Evolutionary conservation across 257 asterid species (phyloP), one percentile per base, ranked within the genome.

Genomic region (Forsythia viridissima): DNA sequence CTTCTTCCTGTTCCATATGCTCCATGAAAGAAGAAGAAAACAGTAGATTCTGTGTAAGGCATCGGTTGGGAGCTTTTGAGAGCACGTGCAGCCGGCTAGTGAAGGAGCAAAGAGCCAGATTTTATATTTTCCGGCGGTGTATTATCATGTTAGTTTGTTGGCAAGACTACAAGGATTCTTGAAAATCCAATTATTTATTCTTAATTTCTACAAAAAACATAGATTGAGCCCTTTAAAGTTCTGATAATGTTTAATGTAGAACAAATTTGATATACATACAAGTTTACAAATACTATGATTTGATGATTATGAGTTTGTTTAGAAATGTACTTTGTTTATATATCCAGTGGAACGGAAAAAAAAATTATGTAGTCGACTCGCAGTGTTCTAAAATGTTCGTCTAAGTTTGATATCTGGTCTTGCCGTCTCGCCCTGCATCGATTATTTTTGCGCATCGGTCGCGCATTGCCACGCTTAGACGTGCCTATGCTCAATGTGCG

Each of bases 61-160:
- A 40, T 9, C 74, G n/a, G 42, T 36, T 48, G 24, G 55, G 66
- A 73, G 13, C 68, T 46, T 24, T 51, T 8, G 42, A 68, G 34
- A 16, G 77, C 24, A 34, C 68, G 36, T 73, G 77, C 77, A 24
- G 44, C 30, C 21, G 77, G 9, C 66, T 73, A 9, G 67, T 73
- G 68, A 73, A 73, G 42, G 77, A 51, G 46, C 68, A 73, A 18
- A 73, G 77, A 30, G 77, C 77, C 30, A 73, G 77, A 37, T 73
- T 73, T 21, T 51, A 73, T 68, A 73, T 73, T 36, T 37, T 73
- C 37, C 77, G 77, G 24, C 68, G 77, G 34, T 73, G 77, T 55
- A 52, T 73, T 36, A 37, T 52, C 68, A 51, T 73, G 77, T 51
- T 73, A 73, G 24, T 73, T 6, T 73, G 77, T 68, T 73, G 77